phyloP scores from a whole-genome alignment of 2,329 filamentous ascomycete genomes.

The Claviceps digitariae region DNA sequence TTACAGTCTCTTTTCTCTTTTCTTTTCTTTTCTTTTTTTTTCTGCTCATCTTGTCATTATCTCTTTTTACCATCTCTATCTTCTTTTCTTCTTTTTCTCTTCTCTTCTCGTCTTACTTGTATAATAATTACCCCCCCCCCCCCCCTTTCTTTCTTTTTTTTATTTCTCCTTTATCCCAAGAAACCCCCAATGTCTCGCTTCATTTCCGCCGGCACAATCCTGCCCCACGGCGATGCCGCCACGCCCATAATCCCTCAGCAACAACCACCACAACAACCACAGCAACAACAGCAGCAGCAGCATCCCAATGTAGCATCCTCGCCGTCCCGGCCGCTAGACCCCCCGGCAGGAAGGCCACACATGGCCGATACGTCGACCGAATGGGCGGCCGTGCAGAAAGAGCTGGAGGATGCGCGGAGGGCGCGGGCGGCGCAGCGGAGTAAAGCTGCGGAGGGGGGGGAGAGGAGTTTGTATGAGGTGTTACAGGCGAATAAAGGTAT shows the following conservation, averaged over 20 bases:
- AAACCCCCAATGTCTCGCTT: conserved; percentile 27
- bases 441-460: conserved; percentile 26
- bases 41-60: not conserved
- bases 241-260: not conserved
- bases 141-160: not conserved
- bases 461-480: conserved; percentile 58
- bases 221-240: conserved; percentile 12
- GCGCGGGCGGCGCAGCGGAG: conserved; percentile 37
- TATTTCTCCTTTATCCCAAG: not conserved
- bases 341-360: not conserved
- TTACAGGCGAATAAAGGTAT: conserved; percentile 74
- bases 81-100: not conserved
- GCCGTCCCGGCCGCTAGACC: too few relatives aligned
- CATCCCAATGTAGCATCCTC: not conserved
- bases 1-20: too few relatives aligned
- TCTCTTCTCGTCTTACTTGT: too few relatives aligned
- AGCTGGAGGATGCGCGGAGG: conserved; percentile 47
- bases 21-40: not conserved
- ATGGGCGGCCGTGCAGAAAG: conserved; percentile 51
- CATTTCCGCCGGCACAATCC: conserved; percentile 40
- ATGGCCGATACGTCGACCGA: conserved; percentile 24
- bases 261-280: not conserved
- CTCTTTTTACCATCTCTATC: not conserved
- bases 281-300: not conserved
- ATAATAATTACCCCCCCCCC: too few relatives aligned